Conservation (phyloP, 257 asterid species). For the Capsicum rhomboideum region DNA sequence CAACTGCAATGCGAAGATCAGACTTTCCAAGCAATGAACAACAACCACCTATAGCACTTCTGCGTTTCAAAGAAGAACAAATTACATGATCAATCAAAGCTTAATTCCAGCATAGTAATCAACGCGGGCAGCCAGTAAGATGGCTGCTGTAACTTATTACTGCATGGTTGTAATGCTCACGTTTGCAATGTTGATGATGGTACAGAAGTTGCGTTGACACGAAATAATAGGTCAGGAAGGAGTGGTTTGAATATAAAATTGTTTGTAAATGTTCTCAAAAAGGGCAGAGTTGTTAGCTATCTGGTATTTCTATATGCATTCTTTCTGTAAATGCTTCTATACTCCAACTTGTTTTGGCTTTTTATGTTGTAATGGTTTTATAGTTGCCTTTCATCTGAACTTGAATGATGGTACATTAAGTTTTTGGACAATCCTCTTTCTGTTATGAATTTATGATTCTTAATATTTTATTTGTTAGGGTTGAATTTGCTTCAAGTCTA, state of each 20-base stretch:
- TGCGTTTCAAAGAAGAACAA: slow-evolving; percentile 68
- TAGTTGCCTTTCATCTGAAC: not conserved
- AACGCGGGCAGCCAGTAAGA: not conserved
- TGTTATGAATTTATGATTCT: not conserved
- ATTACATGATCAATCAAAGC: slow-evolving; percentile 20
- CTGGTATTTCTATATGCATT: slow-evolving; percentile 24
- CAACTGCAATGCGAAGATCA: slow-evolving; percentile 13
- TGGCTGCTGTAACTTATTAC: not conserved
- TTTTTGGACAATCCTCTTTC: not conserved
- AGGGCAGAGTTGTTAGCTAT: slow-evolving; percentile 14
- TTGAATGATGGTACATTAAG: not conserved
- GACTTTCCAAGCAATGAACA: slow-evolving; percentile 40
- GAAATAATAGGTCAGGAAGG: slow-evolving; percentile 2
- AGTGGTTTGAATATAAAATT: slow-evolving; percentile 15
- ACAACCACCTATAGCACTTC: slow-evolving; percentile 45
- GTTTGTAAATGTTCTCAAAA: slow-evolving; percentile 27
- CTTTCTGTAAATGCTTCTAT: slow-evolving; percentile 39
- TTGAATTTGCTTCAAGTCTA: not conserved
- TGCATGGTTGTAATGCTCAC: slow-evolving; percentile 5
- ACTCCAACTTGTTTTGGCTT: slow-evolving; percentile 3
- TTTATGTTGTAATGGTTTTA: not conserved
- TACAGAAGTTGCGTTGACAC: slow-evolving; percentile 17
- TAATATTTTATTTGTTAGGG: not conserved
- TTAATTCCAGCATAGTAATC: not conserved
- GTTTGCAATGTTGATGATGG: slow-evolving; percentile 17